A percentile compares a stretch with the other conserved stretches of the same genome.
Evolutionary conservation across 208 protist genomes (phyloP).

Genomic region (Acanthamoeba castellanii): DNA sequence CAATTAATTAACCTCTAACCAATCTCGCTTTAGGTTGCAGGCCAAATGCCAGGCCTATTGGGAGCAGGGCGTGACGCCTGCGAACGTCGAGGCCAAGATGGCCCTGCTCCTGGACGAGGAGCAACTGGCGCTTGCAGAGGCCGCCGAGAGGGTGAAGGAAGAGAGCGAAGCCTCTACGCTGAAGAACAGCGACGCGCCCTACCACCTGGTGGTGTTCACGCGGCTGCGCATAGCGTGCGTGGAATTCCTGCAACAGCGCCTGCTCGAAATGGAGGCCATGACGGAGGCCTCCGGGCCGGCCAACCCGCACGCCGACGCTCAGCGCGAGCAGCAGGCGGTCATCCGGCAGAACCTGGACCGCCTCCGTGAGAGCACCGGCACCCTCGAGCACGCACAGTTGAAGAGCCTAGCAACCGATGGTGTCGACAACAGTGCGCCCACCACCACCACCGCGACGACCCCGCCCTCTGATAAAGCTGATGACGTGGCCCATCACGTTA

Average conservation of each 20-base stretch:
- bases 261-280: neutral
- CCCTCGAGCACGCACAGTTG: no score
- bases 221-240: neutral
- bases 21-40: neutral
- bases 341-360: no score
- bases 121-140: no score
- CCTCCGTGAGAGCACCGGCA: no score
- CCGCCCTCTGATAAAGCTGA: neutral
- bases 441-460: neutral
- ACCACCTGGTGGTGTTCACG: neutral
- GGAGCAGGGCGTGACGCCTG: neutral
- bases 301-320: neutral
- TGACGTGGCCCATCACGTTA: neutral
- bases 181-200: neutral
- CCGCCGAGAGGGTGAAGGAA: neutral
- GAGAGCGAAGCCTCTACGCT: neutral
- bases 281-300: neutral
- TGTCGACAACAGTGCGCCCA: neutral
- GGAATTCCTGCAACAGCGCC: neutral
- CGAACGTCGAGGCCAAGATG: neutral
- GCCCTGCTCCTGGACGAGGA: neutral
- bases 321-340: no score
- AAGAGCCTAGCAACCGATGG: no score
- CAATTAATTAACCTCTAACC: neutral
- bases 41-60: conserved; percentile 17